Evolutionary conservation across 441 rosid species (phyloP).

Genomic region (Gossypium gossypioides): DNA sequence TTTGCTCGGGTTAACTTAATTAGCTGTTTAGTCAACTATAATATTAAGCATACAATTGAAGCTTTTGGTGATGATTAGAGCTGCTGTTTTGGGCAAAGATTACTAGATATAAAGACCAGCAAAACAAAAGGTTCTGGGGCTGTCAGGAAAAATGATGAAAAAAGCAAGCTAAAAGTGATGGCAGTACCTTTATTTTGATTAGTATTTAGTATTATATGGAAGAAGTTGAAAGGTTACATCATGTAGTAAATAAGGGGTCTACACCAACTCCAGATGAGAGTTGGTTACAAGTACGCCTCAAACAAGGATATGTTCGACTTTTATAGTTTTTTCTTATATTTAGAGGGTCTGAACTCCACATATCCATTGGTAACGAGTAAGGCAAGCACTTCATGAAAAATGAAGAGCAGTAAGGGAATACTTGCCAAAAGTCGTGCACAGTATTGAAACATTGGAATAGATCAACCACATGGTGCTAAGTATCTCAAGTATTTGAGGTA

Average conservation of each 20-base stretch:
- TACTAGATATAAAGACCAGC: not conserved
- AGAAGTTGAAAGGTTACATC: not conserved
- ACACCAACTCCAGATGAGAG: not conserved
- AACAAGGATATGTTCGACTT: not conserved
- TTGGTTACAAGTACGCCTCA: not conserved
- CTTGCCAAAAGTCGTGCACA: too few species aligned
- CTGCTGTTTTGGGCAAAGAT: not conserved
- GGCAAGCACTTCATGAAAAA: not conserved
- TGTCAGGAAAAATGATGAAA: not conserved
- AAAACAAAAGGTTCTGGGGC: not conserved
- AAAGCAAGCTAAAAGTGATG: not conserved
- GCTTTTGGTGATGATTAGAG: not conserved
- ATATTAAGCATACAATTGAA: not conserved
- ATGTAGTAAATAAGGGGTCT: not conserved
- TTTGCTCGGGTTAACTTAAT: not conserved
- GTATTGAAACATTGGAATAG: not conserved
- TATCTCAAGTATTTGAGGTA: not conserved
- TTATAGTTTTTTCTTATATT: not conserved
- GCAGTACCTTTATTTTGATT: not conserved
- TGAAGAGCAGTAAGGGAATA: not conserved
- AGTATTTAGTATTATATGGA: not conserved
- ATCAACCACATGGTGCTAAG: not conserved
- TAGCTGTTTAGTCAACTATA: too few species aligned
- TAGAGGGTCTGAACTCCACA: not conserved
- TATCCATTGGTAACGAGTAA: not conserved